These are phyloP conservation scores for Kwoniella dejecticola DNA, from an alignment of 768 basidiomycete genomes.

Conservation along the genomic window DNA sequence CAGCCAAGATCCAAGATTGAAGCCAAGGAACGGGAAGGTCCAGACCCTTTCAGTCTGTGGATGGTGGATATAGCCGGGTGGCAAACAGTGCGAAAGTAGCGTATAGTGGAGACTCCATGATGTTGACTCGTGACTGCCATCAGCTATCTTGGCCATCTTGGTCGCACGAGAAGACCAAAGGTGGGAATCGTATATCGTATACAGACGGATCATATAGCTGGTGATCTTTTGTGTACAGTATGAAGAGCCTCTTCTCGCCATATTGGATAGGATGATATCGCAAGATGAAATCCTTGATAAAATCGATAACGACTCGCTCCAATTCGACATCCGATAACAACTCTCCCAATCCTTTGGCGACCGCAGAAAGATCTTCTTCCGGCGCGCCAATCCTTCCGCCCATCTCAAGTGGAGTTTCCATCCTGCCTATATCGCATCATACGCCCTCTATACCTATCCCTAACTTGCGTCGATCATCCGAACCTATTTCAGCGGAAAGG, in stretches of 20 bases:
- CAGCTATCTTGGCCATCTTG: too few species aligned
- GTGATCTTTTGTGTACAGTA: too few species aligned
- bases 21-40: not conserved
- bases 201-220: too few species aligned
- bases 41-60: not conserved
- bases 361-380: not conserved
- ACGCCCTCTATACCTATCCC: conserved; percentile 12
- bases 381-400: not conserved
- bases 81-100: not conserved
- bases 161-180: too few species aligned
- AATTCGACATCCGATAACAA: conserved; percentile 1
- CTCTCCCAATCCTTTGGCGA: not conserved
- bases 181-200: too few species aligned
- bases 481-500: conserved; percentile 4
- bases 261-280: too few species aligned
- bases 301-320: not conserved
- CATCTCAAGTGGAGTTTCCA: not conserved
- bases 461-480: conserved; percentile 4
- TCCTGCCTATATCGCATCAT: not conserved
- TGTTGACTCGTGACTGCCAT: too few species aligned
- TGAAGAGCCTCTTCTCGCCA: too few species aligned
- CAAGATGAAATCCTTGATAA: conserved; percentile 4
- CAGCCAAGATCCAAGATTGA: not conserved
- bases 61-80: not conserved
- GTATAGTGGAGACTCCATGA: not conserved